These are phyloP conservation scores for Phylloporus sp. DNA, from an alignment of 768 basidiomycete genomes.

Conservation along the genomic window DNA sequence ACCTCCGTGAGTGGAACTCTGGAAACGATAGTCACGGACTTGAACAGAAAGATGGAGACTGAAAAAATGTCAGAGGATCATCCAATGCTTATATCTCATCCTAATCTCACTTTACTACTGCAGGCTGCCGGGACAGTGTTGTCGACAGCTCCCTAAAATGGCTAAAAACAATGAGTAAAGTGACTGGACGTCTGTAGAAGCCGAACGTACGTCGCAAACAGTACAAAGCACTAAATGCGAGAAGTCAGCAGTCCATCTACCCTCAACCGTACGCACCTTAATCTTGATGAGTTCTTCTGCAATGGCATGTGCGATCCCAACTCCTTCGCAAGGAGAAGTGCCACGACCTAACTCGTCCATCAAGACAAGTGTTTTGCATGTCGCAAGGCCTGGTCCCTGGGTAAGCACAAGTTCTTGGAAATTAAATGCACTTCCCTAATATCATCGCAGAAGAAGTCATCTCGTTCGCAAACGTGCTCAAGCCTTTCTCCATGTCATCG, in stretches of 20 bases:
- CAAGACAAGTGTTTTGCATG: conserved; percentile 67
- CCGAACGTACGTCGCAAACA: conserved; percentile 78
- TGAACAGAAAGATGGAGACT: conserved; percentile 84
- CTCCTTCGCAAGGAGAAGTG: conserved; percentile 78
- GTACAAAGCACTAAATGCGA: conserved; percentile 63
- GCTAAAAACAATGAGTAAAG: conserved; percentile 32
- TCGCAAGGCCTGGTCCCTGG: conserved; percentile 55
- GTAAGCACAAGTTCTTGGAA: not conserved
- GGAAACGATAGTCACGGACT: conserved; percentile 36
- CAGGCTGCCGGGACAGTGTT: conserved; percentile 73
- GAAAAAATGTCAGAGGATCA: not conserved
- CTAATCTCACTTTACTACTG: conserved; percentile 70
- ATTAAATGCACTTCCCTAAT: conserved; percentile 45
- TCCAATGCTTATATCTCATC: not conserved
- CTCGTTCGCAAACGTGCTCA: conserved; percentile 95
- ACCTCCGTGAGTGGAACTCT: not conserved
- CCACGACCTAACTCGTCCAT: conserved; percentile 94
- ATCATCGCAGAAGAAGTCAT: conserved; percentile 94
- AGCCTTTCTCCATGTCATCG: conserved; percentile 81
- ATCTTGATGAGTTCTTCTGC: conserved; percentile 69
- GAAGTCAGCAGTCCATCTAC: not conserved
- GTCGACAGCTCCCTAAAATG: conserved; percentile 79
- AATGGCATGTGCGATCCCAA: conserved; percentile 82
- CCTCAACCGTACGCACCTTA: conserved; percentile 47
- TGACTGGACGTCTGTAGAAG: not conserved